These are phyloP conservation scores for Mycosphaerella sp. DNA, from an alignment of 2,329 filamentous ascomycete species.

Conservation along the genomic window DNA sequence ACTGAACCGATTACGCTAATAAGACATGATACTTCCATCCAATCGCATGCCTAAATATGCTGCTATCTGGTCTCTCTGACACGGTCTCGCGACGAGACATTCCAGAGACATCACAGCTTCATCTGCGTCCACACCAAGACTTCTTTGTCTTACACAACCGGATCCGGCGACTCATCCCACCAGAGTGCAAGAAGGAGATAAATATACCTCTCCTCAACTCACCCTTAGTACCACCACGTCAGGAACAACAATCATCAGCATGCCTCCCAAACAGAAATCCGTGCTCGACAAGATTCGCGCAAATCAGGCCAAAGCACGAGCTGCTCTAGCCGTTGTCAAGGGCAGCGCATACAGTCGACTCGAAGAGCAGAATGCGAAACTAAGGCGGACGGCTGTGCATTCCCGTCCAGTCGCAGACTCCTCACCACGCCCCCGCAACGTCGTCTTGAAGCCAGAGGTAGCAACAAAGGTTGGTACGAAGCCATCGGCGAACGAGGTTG, in stretches of 20 bases:
- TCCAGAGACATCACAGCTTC: too few relatives aligned
- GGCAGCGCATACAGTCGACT: conserved; percentile 1
- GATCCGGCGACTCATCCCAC: not conserved
- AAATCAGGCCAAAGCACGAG: not conserved
- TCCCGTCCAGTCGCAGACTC: too few relatives aligned
- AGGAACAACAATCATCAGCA: conserved; percentile 17
- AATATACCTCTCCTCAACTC: not conserved
- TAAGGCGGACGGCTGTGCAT: too few relatives aligned
- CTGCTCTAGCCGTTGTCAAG: not conserved
- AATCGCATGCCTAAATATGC: too few relatives aligned
- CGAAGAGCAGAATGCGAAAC: not conserved
- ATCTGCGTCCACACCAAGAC: too few relatives aligned
- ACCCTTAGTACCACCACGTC: not conserved
- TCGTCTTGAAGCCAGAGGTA: too few relatives aligned
- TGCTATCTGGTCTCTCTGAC: too few relatives aligned
- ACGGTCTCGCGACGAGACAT: too few relatives aligned
- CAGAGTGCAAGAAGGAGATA: not conserved
- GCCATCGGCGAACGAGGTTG: not conserved
- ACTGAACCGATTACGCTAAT: too few relatives aligned
- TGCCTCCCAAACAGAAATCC: conserved; percentile 3
- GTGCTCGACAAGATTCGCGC: conserved; percentile 7
- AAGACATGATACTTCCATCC: too few relatives aligned
- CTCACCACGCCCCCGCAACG: too few relatives aligned
- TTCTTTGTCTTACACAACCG: not conserved
- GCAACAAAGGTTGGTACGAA: not conserved